Percentiles rank a stretch among this genome's conserved stretches.
Conservation (phyloP, 352 stramenopile species). For the Phytophthora pistaciae region DNA sequence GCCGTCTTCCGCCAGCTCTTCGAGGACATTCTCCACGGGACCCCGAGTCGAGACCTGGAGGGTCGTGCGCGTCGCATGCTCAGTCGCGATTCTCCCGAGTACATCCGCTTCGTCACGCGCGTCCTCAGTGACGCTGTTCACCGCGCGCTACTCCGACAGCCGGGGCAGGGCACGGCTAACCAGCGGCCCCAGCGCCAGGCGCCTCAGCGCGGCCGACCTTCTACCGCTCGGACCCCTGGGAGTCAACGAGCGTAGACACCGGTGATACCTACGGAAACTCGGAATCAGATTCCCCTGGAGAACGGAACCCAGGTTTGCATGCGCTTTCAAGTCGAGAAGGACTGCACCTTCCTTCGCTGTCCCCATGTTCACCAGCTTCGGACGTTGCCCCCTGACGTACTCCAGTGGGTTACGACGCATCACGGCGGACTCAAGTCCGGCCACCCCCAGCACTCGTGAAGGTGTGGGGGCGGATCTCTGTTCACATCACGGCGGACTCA, state of each 20-base stretch:
- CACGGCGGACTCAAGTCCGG: neutral
- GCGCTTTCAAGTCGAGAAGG: constrained; percentile 6
- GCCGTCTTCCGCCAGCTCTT: neutral
- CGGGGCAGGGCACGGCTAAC: neutral
- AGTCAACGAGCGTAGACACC: neutral
- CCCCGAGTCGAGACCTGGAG: neutral
- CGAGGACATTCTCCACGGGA: neutral
- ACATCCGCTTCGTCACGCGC: neutral
- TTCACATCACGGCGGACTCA: constrained; percentile 3
- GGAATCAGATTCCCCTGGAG: neutral
- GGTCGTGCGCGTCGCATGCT: neutral
- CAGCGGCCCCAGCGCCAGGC: neutral
- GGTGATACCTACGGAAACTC: neutral
- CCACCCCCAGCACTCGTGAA: constrained; percentile 6
- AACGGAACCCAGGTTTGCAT: constrained; percentile 9
- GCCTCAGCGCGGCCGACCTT: neutral
- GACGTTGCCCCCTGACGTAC: neutral
- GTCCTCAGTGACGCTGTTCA: neutral
- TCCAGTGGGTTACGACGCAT: neutral
- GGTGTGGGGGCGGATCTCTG: too few relatives aligned
- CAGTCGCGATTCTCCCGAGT: constrained; percentile 3
- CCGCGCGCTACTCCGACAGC: neutral
- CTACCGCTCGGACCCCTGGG: neutral
- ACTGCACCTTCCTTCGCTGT: constrained; percentile 6
- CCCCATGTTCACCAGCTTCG: neutral